These are phyloP conservation scores for Pyrenochaeta sp. DNA, from an alignment of 2,329 filamentous ascomycete genomes.

Conservation along the genomic window DNA sequence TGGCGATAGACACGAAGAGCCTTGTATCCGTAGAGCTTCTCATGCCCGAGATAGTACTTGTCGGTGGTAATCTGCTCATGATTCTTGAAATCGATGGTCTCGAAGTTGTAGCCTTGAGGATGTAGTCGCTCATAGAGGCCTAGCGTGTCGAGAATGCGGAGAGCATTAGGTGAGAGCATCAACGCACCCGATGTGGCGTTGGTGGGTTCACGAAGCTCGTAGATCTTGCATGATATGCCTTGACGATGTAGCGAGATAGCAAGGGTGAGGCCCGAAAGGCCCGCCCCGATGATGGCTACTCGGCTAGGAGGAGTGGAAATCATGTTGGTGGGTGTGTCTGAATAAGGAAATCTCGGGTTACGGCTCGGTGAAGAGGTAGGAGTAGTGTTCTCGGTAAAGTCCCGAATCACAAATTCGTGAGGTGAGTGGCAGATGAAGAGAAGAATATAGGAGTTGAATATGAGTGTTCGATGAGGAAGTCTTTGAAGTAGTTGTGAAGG, in stretches of 20 bases:
- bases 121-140: slow-evolving; percentile 57
- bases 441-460: background rate
- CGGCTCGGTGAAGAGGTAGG: too few relatives aligned
- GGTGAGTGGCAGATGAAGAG: too few relatives aligned
- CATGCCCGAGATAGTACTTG: slow-evolving; percentile 58
- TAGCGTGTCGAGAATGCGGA: slow-evolving; percentile 60
- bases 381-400: too few relatives aligned
- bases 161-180: slow-evolving; percentile 59
- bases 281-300: slow-evolving; percentile 58
- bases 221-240: slow-evolving; percentile 55
- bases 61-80: slow-evolving; percentile 45
- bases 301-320: slow-evolving; percentile 10
- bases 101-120: slow-evolving; percentile 58
- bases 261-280: slow-evolving; percentile 61
- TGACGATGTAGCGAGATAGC: slow-evolving; percentile 63
- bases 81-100: slow-evolving; percentile 53
- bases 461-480: too few relatives aligned
- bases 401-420: too few relatives aligned
- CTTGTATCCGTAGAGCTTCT: slow-evolving; percentile 59
- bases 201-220: slow-evolving; percentile 25
- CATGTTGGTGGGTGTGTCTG: slow-evolving; percentile 6
- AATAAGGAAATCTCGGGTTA: background rate
- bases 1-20: slow-evolving; percentile 63
- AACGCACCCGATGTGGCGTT: slow-evolving; percentile 55
- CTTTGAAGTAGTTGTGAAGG: background rate